A percentile compares a stretch with the other conserved stretches of the same genome.
Evolutionary conservation across 2,329 filamentous ascomycete genomes (phyloP).

Genomic region (Colletotrichum gigasporum): DNA sequence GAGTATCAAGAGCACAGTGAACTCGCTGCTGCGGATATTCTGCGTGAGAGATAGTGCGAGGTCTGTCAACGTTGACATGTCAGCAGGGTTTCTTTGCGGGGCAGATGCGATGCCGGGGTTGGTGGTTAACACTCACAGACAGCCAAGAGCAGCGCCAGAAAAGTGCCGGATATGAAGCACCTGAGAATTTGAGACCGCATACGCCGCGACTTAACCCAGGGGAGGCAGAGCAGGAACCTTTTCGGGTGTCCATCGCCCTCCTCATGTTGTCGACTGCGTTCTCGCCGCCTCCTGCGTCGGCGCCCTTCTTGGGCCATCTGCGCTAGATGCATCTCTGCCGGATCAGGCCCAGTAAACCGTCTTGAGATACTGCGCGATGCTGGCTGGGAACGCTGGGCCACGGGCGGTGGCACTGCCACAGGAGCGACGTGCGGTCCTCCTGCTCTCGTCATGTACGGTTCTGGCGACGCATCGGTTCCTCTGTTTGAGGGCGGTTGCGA

Average conservation of each 20-base stretch:
- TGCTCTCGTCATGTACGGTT: constrained; percentile 20
- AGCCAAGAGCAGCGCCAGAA: constrained; percentile 66
- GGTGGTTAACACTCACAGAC: constrained; percentile 78
- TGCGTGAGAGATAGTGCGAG: constrained; percentile 76
- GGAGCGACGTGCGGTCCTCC: background rate
- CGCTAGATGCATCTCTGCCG: constrained; percentile 58
- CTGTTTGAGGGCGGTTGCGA: constrained; percentile 34
- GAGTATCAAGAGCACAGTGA: constrained; percentile 83
- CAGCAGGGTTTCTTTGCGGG: background rate
- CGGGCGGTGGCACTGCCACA: constrained; percentile 9
- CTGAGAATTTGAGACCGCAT: constrained; percentile 66
- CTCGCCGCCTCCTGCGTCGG: constrained; percentile 41
- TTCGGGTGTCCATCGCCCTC: constrained; percentile 41
- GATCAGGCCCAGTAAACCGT: constrained; percentile 52
- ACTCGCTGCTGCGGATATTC: constrained; percentile 71
- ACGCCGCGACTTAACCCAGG: constrained; percentile 62
- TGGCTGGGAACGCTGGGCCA: constrained; percentile 13
- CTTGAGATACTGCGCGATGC: constrained; percentile 11
- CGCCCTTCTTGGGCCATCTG: constrained; percentile 52
- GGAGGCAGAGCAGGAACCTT: constrained; percentile 63
- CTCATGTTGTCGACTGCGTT: constrained; percentile 31
- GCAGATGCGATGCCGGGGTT: background rate
- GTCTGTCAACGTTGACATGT: constrained; percentile 59
- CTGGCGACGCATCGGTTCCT: constrained; percentile 11
- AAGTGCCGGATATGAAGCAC: constrained; percentile 72